Percentiles rank a stretch among this genome's conserved stretches.
phyloP scores from a whole-genome alignment of 164 flowering plant genomes.

The Kingdonia uniflora region DNA sequence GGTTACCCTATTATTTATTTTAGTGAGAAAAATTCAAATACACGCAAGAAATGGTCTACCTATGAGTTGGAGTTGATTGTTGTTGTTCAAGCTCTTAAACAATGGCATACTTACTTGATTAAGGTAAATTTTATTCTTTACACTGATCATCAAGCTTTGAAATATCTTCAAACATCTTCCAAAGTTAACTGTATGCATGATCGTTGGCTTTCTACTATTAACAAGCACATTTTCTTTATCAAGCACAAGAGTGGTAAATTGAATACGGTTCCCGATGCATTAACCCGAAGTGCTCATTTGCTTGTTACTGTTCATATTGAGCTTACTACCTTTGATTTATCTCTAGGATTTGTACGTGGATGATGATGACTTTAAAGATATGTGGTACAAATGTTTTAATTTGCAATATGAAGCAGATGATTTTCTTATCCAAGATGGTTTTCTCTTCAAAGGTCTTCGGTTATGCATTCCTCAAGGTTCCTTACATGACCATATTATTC shows the following conservation, averaged over 20 bases:
- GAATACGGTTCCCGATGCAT: neutral
- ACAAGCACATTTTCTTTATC: neutral
- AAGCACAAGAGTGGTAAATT: neutral
- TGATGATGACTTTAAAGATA: neutral
- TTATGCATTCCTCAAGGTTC: too few relatives aligned
- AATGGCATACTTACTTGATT: neutral
- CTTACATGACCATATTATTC: too few relatives aligned
- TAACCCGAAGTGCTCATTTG: neutral
- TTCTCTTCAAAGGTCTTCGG: too few relatives aligned
- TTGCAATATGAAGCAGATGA: too few relatives aligned
- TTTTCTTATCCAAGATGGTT: too few relatives aligned
- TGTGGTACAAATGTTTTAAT: too few relatives aligned
- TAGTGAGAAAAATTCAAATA: neutral
- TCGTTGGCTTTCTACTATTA: neutral
- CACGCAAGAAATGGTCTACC: neutral
- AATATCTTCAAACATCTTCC: neutral
- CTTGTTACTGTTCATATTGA: neutral
- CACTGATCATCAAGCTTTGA: conserved; percentile 3
- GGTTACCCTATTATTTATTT: neutral
- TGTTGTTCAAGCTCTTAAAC: neutral
- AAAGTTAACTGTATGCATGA: neutral
- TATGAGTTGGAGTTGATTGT: neutral
- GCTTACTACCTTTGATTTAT: neutral
- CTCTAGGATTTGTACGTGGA: neutral
- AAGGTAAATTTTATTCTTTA: neutral